Conservation (phyloP, 805 yeast species). For the Dipodascus albidus region DNA sequence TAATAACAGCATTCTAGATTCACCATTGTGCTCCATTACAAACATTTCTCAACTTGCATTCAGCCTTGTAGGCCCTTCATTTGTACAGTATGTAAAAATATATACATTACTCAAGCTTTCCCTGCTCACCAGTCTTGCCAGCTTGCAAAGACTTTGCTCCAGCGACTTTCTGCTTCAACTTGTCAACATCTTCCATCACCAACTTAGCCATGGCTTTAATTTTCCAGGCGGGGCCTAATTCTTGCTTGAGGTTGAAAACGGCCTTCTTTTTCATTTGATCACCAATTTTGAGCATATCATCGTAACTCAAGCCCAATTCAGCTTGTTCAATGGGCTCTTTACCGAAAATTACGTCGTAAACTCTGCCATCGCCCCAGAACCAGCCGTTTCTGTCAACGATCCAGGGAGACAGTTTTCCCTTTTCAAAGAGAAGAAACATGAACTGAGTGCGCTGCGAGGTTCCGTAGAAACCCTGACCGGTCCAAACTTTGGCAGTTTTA, state of each 20-base stretch:
- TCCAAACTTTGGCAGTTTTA: conserved; percentile 58
- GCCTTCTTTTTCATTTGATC: conserved; percentile 37
- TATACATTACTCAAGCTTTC: not conserved
- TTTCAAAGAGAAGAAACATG: conserved; percentile 60
- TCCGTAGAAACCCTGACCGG: conserved; percentile 83
- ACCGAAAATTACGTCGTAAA: conserved; percentile 72
- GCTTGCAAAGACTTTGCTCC: not conserved
- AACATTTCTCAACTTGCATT: not conserved
- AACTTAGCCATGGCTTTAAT: conserved; percentile 36
- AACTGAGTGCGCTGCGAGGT: conserved; percentile 66
- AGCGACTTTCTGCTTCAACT: conserved; percentile 8
- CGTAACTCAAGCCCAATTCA: conserved; percentile 55
- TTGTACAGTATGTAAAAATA: not conserved
- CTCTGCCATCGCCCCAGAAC: conserved; percentile 89
- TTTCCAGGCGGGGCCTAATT: conserved; percentile 52
- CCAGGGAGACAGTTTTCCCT: conserved; percentile 49
- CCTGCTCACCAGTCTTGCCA: not conserved
- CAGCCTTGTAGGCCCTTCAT: not conserved
- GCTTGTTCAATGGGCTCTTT: conserved; percentile 68
- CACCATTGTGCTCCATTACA: not conserved
- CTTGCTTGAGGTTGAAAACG: conserved; percentile 38
- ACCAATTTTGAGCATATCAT: conserved; percentile 43
- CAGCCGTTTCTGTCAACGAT: conserved; percentile 76
- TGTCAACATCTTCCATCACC: conserved; percentile 33
- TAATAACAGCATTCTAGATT: not conserved